These are phyloP conservation scores for Populus hybrid DNA, from an alignment of 441 rosid genomes.

Conservation along the genomic window DNA sequence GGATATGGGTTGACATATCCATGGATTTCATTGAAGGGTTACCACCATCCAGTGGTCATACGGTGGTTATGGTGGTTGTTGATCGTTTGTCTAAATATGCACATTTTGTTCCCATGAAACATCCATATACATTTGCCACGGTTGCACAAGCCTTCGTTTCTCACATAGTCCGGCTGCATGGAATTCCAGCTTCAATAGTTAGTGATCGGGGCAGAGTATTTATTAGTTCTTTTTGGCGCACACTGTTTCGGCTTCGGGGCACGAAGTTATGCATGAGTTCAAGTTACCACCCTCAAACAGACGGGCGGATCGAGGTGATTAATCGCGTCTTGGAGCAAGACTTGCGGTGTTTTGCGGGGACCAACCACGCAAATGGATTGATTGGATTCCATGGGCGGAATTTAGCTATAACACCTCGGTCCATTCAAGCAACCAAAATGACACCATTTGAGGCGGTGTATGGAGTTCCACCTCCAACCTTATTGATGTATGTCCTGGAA, in stretches of 20 bases:
- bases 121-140: not conserved
- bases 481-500: too few relatives aligned
- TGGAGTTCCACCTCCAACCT: too few relatives aligned
- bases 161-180: not conserved
- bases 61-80: not conserved
- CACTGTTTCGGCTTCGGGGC: not conserved
- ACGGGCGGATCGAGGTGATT: too few relatives aligned
- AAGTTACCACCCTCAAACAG: too few relatives aligned
- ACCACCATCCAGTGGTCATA: not conserved
- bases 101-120: conserved; percentile 1
- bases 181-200: not conserved
- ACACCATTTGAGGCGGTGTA: too few relatives aligned
- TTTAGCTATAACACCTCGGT: too few relatives aligned
- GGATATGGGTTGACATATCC: not conserved
- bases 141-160: not conserved
- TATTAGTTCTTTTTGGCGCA: not conserved
- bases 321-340: too few relatives aligned
- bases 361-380: too few relatives aligned
- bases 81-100: not conserved
- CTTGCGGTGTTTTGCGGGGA: too few relatives aligned
- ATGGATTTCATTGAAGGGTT: not conserved
- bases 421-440: too few relatives aligned
- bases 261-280: not conserved
- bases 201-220: not conserved
- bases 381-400: too few relatives aligned